Evolutionary conservation across 2,329 filamentous ascomycete species (phyloP), one percentile per base, ranked within the genome.

Genomic region (Nigrospora osmanthi): DNA sequence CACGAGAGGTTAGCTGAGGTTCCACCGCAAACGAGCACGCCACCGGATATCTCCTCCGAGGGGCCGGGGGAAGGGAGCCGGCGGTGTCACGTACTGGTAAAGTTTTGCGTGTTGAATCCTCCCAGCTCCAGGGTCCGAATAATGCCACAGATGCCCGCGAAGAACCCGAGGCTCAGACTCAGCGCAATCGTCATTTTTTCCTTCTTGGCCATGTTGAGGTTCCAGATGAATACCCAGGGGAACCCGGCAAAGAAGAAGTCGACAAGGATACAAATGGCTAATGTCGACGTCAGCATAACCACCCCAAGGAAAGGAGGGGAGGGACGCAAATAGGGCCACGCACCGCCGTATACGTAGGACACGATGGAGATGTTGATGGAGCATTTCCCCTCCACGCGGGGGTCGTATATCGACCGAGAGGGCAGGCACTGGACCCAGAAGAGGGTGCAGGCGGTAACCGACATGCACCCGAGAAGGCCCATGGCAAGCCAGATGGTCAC

Each of bases 201-300:
- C 12, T 43, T 19, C 1, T 4, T 30, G 7, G 42, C 35, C 11
- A 45, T 46, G 6, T 44, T 35, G 9, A 52, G 44, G 3, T 44
- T 42, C 47, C 45, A 49, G 10, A 52, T 50, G 31, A 48, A 48
- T 14, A 48, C 4, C 49, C 47, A 49, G 11, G 47, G 45, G 10
- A 52, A 32, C 11, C 46, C 13, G 36, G 47, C 49, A 15, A 48
- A 48, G 32, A 45, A 40, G 35, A 52, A 38, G 28, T 52, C 49
- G 10, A 46, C 43, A 3, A 42, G 32, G 9, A 49, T 39, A n/a
- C 44, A 46, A 6, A 34, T 23, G 30, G 41, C 46, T 48, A 33
- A 4, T 30, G 19, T 4, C 11, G 3, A 2, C 13, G 19, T 35
- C 19, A 38, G 23, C 11, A 32, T 11, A 15, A 35, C 14, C 14